phyloP scores from a whole-genome alignment of 225 moss, liverwort and hornwort genomes.

The Pseudoscleropodium purum region DNA sequence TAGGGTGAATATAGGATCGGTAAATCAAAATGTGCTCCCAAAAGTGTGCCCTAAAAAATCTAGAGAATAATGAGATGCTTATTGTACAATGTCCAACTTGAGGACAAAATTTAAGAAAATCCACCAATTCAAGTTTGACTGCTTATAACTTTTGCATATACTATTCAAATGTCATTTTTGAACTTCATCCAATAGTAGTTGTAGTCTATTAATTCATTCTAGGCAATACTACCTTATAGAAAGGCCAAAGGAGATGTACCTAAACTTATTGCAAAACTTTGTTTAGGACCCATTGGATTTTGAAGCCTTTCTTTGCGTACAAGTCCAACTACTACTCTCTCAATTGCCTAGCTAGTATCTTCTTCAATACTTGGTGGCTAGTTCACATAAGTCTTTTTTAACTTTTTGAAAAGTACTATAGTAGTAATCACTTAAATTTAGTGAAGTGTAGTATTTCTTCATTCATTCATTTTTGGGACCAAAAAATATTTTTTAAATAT shows the following conservation, averaged over 20 bases:
- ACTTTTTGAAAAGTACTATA: neutral
- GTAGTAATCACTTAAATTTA: neutral
- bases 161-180: neutral
- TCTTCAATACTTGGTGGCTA: neutral
- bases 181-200: neutral
- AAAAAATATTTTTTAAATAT: neutral
- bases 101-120: neutral
- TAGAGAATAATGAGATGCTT: neutral
- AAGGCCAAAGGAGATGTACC: neutral
- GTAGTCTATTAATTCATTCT: neutral
- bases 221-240: neutral
- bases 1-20: neutral
- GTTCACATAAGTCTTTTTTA: neutral
- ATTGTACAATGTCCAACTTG: neutral
- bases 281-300: neutral
- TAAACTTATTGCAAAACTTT: neutral
- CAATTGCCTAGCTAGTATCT: neutral
- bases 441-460: neutral
- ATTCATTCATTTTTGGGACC: neutral
- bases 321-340: neutral
- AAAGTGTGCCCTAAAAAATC: neutral
- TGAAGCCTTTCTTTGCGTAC: neutral
- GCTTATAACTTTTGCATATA: neutral
- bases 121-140: neutral
- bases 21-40: neutral